Conservation (phyloP, 176 grass and related monocot genomes). For the Musa troglodytarum region DNA sequence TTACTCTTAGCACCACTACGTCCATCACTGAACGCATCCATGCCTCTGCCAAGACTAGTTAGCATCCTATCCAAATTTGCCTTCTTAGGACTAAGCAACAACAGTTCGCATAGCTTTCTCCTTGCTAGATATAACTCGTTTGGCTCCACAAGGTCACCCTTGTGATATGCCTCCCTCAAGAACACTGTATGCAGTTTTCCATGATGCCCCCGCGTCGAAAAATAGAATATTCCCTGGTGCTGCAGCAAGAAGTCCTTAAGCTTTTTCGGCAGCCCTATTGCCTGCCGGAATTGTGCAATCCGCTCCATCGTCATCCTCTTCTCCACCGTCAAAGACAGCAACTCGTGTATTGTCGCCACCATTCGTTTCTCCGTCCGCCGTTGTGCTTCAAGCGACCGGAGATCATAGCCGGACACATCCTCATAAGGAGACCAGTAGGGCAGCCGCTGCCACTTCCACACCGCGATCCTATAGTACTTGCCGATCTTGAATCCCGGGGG, state of each 20-base stretch:
- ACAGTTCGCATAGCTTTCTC: constrained; percentile 51
- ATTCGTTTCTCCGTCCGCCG: constrained; percentile 75
- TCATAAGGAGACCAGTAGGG: constrained; percentile 79
- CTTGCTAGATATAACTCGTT: constrained; percentile 55
- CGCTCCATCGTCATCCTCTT: constrained; percentile 76
- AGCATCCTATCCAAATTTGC: constrained; percentile 83
- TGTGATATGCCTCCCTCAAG: constrained; percentile 66
- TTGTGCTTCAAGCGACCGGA: constrained; percentile 72
- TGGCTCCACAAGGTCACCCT: constrained; percentile 51
- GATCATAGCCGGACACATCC: constrained; percentile 71
- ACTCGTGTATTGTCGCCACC: constrained; percentile 61
- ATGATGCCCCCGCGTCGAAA: constrained; percentile 73
- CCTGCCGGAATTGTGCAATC: constrained; percentile 64
- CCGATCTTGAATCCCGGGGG: constrained; percentile 94
- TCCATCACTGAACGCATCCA: constrained; percentile 22
- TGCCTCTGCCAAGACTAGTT: constrained; percentile 63
- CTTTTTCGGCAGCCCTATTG: constrained; percentile 72
- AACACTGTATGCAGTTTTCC: constrained; percentile 81
- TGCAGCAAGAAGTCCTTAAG: constrained; percentile 80
- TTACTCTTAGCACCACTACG: constrained; percentile 23
- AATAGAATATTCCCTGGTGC: constrained; percentile 86
- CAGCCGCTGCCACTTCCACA: constrained; percentile 89
- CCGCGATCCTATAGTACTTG: constrained; percentile 76
- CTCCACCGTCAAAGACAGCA: constrained; percentile 54
- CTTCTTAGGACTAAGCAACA: constrained; percentile 51